Conservation (phyloP, 1,284 basidiomycete species). For the Rhodotorula sp. region DNA sequence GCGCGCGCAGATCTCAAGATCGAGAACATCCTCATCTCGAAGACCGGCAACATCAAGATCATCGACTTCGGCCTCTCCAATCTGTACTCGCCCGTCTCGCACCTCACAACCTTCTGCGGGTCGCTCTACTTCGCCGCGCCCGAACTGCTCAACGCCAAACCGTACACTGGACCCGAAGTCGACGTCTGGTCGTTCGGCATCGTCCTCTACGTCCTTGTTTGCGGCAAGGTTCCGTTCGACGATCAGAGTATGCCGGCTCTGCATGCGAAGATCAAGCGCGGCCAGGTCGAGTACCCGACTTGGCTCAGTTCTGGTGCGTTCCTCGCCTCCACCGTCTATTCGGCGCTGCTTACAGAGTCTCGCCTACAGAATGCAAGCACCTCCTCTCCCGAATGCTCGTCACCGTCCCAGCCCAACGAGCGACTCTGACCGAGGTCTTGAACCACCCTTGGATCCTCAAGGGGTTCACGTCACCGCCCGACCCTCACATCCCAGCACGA, state of each 20-base stretch:
- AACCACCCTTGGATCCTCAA: conserved; percentile 93
- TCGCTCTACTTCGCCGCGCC: conserved; percentile 98
- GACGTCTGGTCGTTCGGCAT: conserved; percentile 99
- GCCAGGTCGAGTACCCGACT: conserved; percentile 92
- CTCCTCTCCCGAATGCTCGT: conserved; percentile 93
- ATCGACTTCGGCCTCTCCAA: conserved; percentile 99
- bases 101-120: conserved; percentile 93
- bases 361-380: conserved; percentile 79
- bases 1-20: conserved; percentile 80
- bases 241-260: conserved; percentile 99
- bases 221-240: conserved; percentile 98
- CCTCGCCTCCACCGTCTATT: no score
- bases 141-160: conserved; percentile 91
- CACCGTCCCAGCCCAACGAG: conserved; percentile 82
- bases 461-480: conserved; percentile 75
- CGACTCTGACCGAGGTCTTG: conserved; percentile 82
- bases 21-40: conserved; percentile 98
- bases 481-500: conserved; percentile 80
- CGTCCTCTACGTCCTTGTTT: conserved; percentile 94
- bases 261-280: conserved; percentile 98
- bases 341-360: background rate
- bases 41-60: conserved; percentile 98
- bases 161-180: conserved; percentile 96
- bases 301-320: conserved; percentile 86
- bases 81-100: conserved; percentile 78